Conservation (phyloP, 2,329 filamentous ascomycete genomes). For the Teratosphaeria gauchensis region DNA sequence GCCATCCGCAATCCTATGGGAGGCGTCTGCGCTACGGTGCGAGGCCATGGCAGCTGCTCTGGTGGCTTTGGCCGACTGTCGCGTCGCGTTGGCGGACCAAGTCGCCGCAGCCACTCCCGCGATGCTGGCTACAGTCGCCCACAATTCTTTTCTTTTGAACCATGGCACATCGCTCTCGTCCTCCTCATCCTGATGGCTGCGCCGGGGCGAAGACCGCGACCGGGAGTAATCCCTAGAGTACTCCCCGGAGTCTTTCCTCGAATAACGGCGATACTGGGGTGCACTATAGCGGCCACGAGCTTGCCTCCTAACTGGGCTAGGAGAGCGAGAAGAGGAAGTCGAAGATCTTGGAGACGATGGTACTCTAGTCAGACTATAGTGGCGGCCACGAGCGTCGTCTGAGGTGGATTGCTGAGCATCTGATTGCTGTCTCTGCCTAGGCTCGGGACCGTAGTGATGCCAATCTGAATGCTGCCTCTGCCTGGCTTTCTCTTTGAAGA, state of each 20-base stretch:
- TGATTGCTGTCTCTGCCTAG: neutral
- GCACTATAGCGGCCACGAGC: neutral
- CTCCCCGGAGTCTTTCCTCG: neutral
- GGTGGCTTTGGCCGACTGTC: neutral
- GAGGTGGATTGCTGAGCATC: neutral
- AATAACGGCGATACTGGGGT: neutral
- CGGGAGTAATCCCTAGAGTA: neutral
- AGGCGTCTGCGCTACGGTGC: neutral
- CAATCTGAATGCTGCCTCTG: neutral
- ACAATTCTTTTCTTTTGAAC: neutral
- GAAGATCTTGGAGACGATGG: neutral
- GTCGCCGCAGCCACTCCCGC: neutral
- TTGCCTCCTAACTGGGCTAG: neutral
- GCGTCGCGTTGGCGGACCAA: neutral
- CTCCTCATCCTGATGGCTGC: neutral
- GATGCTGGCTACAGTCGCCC: neutral
- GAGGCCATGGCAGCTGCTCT: neutral
- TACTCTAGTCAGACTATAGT: neutral
- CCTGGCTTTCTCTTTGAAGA: neutral
- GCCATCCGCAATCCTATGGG: neutral
- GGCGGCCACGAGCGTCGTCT: neutral
- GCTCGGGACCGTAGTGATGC: neutral
- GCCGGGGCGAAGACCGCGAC: neutral
- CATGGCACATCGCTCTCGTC: neutral
- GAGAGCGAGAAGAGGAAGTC: neutral